phyloP scores from a whole-genome alignment of 2,329 filamentous ascomycete genomes.

The Aureobasidium leucospermi region DNA sequence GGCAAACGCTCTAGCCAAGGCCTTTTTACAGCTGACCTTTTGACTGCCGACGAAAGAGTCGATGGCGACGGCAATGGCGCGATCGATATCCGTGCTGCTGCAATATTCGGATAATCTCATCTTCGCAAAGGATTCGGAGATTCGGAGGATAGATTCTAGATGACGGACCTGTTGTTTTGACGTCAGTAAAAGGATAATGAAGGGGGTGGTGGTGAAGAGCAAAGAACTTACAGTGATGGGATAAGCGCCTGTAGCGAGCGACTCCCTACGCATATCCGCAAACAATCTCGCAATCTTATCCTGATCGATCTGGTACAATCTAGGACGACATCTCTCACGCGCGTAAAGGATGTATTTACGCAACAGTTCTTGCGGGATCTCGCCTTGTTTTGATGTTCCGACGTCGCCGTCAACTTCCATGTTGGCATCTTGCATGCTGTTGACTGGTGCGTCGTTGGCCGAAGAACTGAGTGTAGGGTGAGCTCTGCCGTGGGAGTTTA shows the following conservation, averaged over 20 bases:
- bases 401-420: conserved; percentile 53
- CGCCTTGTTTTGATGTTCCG: conserved; percentile 45
- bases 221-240: conserved; percentile 78
- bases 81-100: conserved; percentile 81
- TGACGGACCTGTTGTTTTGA: conserved; percentile 67
- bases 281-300: conserved; percentile 94
- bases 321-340: conserved; percentile 78
- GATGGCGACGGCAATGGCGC: conserved; percentile 92
- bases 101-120: conserved; percentile 99
- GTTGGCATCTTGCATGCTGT: conserved; percentile 36
- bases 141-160: conserved; percentile 94
- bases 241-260: conserved; percentile 87
- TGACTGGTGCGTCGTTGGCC: conserved; percentile 39
- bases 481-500: conserved; percentile 85
- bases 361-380: conserved; percentile 83
- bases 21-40: conserved; percentile 97
- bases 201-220: conserved; percentile 18
- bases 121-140: conserved; percentile 87
- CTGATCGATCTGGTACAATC: conserved; percentile 94
- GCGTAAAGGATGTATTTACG: conserved; percentile 97
- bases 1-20: conserved; percentile 84
- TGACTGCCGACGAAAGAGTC: conserved; percentile 94
- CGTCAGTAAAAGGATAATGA: neutral
- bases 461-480: conserved; percentile 52
- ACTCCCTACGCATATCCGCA: conserved; percentile 91